Evolutionary conservation across 805 yeast genomes (phyloP).

Genomic region (Metschnikowia amazonensis): DNA sequence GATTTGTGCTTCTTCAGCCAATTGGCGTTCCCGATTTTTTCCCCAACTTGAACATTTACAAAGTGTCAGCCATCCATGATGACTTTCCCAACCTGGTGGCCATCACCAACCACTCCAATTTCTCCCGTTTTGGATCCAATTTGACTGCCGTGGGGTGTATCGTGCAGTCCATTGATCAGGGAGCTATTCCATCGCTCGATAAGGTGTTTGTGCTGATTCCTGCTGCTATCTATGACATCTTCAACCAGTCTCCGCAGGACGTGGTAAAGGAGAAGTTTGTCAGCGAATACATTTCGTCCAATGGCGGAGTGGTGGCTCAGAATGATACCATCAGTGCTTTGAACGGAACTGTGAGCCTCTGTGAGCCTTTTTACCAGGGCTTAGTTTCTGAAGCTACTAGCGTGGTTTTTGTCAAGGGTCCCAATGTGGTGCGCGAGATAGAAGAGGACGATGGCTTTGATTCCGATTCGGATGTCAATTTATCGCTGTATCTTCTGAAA

Average conservation of each 20-base stretch:
- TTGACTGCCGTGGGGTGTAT: slow-evolving; percentile 42
- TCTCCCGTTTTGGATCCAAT: slow-evolving; percentile 31
- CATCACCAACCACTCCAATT: slow-evolving; percentile 36
- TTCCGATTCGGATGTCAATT: slow-evolving; percentile 20
- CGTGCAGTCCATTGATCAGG: slow-evolving; percentile 30
- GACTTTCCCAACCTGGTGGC: slow-evolving; percentile 30
- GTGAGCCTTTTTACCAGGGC: slow-evolving; percentile 79
- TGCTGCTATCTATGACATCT: slow-evolving; percentile 32
- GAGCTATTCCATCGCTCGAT: slow-evolving; percentile 37
- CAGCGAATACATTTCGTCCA: slow-evolving; percentile 21
- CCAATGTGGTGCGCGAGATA: neutral
- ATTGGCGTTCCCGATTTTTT: slow-evolving; percentile 40
- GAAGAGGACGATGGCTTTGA: neutral
- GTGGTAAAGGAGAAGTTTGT: slow-evolving; percentile 34
- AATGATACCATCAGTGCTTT: slow-evolving; percentile 42
- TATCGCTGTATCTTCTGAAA: slow-evolving; percentile 33
- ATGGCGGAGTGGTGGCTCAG: slow-evolving; percentile 32
- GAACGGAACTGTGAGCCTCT: slow-evolving; percentile 51
- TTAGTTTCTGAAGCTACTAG: slow-evolving; percentile 42
- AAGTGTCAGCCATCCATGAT: slow-evolving; percentile 30
- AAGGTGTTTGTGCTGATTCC: slow-evolving; percentile 49
- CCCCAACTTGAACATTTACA: slow-evolving; percentile 32
- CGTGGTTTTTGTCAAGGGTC: slow-evolving; percentile 48
- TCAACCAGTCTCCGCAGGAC: slow-evolving; percentile 28
- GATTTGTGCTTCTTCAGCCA: slow-evolving; percentile 33